These are phyloP conservation scores for Cercophora newfieldiana DNA, from an alignment of 495 filamentous ascomycete genomes.

Conservation along the genomic window DNA sequence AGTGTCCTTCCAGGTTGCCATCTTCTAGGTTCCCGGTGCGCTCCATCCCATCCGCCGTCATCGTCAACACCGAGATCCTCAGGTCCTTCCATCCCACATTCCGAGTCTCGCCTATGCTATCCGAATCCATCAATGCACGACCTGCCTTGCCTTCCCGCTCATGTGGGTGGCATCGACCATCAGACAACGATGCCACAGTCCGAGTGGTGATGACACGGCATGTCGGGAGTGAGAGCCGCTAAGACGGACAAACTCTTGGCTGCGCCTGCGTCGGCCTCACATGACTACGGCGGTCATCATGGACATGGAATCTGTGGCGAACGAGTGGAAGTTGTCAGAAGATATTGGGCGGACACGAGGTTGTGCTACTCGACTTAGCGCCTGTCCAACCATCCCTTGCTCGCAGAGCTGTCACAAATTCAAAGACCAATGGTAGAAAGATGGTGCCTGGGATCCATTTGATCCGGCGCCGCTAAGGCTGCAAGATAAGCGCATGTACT, in stretches of 20 bases:
- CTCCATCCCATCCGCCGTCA: background rate
- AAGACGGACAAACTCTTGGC: background rate
- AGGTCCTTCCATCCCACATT: background rate
- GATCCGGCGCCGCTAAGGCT: background rate
- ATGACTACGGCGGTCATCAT: background rate
- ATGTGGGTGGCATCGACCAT: constrained; percentile 2
- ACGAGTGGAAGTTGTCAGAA: background rate
- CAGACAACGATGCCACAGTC: background rate
- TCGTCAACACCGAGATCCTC: background rate
- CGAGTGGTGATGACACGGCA: background rate
- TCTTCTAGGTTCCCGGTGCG: background rate
- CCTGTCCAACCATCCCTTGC: background rate
- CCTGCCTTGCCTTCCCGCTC: constrained; percentile 1
- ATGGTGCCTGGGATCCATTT: background rate
- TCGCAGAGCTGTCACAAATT: too few relatives aligned
- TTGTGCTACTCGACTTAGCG: background rate
- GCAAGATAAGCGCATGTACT: too few relatives aligned
- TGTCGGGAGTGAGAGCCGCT: background rate
- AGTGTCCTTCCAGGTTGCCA: background rate
- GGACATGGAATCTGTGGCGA: background rate
- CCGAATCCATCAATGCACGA: background rate
- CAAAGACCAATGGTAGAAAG: background rate
- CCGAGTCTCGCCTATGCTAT: background rate
- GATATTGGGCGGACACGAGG: background rate
- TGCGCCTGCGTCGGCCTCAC: background rate